Conservation (phyloP, 2,329 filamentous ascomycete genomes). For the Pezicula rhizophila region DNA sequence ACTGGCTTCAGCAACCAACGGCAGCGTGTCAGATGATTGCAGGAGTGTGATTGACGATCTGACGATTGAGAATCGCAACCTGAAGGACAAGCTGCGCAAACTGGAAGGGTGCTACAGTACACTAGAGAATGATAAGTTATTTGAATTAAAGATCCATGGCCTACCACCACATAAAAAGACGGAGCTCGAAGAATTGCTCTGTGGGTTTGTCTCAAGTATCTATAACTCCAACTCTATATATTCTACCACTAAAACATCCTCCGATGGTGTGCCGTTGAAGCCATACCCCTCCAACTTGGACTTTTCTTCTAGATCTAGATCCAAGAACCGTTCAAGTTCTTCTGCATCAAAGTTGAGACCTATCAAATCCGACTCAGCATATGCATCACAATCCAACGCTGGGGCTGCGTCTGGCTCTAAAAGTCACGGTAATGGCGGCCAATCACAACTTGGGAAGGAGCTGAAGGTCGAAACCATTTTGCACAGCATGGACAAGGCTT, state of each 20-base stretch:
- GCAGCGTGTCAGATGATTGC: conserved; percentile 56
- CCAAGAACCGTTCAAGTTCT: conserved; percentile 8
- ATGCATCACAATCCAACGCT: conserved; percentile 58
- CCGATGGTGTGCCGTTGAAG: conserved; percentile 14
- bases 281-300: conserved; percentile 23
- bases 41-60: conserved; percentile 82
- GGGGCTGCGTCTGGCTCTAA: conserved; percentile 29
- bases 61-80: conserved; percentile 74
- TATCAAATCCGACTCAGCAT: conserved; percentile 51
- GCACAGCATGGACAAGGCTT: conserved; percentile 63
- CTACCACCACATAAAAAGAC: conserved; percentile 66
- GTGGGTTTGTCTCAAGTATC: conserved; percentile 62
- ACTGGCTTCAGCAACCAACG: conserved; percentile 7
- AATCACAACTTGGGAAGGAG: conserved; percentile 28
- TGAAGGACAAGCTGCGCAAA: conserved; percentile 67
- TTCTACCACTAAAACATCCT: not conserved
- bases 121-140: conserved; percentile 69
- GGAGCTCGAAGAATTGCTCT: conserved; percentile 68
- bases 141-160: conserved; percentile 76
- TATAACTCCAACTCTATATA: conserved; percentile 35
- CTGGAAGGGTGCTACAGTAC: conserved; percentile 63
- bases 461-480: conserved; percentile 65
- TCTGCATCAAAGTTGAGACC: conserved; percentile 31
- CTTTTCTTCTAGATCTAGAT: conserved; percentile 36
- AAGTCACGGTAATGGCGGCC: conserved; percentile 1